A percentile compares a stretch with the other conserved stretches of the same genome.
Conservation (phyloP, 2,329 filamentous ascomycete genomes). For the Fusarium equiseti region DNA sequence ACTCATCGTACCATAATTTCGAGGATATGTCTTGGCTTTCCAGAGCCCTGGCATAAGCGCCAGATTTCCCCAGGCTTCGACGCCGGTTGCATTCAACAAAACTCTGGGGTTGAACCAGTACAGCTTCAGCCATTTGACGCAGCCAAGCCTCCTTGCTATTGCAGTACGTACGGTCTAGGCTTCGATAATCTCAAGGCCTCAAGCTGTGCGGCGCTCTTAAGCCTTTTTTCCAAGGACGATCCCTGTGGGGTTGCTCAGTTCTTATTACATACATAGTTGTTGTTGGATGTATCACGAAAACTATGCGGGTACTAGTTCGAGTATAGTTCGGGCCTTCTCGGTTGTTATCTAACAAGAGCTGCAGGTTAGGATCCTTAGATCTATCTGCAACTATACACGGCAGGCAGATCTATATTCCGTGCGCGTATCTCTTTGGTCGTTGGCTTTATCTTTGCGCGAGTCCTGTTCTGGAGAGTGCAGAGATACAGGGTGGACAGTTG, state of each 20-base stretch:
- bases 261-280: neutral
- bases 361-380: slow-evolving; percentile 14
- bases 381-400: neutral
- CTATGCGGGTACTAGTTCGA: slow-evolving; percentile 2
- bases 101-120: slow-evolving; percentile 35
- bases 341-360: slow-evolving; percentile 16
- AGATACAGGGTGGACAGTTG: slow-evolving; percentile 17
- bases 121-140: slow-evolving; percentile 20
- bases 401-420: neutral
- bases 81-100: slow-evolving; percentile 21
- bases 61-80: slow-evolving; percentile 37
- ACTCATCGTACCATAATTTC: slow-evolving; percentile 29
- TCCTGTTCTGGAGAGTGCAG: neutral
- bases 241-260: slow-evolving; percentile 21
- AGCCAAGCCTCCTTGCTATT: slow-evolving; percentile 31
- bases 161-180: slow-evolving; percentile 3
- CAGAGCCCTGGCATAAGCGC: slow-evolving; percentile 22
- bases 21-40: slow-evolving; percentile 17
- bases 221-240: slow-evolving; percentile 15
- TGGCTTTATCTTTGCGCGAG: neutral
- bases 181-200: slow-evolving; percentile 19
- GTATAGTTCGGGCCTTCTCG: slow-evolving; percentile 39
- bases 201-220: slow-evolving; percentile 9
- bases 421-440: slow-evolving; percentile 6
- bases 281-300: slow-evolving; percentile 21